Evolutionary conservation across 257 asterid genomes (phyloP).

Genomic region (Solanum chmielewskii): DNA sequence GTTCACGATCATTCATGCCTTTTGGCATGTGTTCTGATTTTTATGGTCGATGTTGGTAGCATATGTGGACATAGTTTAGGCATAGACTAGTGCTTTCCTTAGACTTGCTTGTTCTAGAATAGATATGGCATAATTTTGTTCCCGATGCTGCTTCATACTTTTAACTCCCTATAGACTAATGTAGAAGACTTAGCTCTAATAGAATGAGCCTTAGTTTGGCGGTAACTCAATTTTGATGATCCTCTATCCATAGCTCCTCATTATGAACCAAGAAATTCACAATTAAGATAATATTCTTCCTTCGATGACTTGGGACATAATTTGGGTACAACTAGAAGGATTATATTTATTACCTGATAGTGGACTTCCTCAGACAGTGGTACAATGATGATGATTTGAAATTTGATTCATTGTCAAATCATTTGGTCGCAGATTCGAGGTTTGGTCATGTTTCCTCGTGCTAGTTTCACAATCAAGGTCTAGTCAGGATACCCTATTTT

Average conservation of each 20-base stretch:
- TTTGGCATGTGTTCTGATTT: neutral
- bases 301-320: neutral
- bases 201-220: neutral
- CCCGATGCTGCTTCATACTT: neutral
- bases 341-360: neutral
- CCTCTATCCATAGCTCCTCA: neutral
- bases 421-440: neutral
- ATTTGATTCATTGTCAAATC: no score
- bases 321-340: neutral
- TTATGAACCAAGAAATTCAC: neutral
- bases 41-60: neutral
- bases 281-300: neutral
- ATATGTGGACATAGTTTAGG: neutral
- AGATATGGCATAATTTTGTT: neutral
- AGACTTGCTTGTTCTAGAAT: neutral
- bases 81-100: neutral
- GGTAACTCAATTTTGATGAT: neutral
- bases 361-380: neutral
- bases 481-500: neutral
- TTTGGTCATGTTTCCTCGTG: neutral
- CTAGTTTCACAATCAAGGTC: neutral
- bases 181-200: neutral
- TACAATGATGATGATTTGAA: neutral
- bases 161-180: neutral
- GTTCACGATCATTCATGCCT: neutral